Evolutionary conservation across 1,284 basidiomycete species (phyloP).

Genomic region (Meira miltonrushii): DNA sequence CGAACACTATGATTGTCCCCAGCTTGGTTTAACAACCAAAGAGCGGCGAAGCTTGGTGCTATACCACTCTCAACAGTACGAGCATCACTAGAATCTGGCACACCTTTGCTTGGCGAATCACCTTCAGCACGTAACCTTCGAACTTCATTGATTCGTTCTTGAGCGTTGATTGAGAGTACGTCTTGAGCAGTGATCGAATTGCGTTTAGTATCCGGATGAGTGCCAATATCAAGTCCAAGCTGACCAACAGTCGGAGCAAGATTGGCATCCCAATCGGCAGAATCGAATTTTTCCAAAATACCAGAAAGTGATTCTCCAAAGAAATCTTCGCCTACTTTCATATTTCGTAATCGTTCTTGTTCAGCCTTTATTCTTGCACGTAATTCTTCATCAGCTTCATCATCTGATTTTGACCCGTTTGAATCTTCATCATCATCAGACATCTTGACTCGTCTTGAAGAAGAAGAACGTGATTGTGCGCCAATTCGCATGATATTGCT

Average conservation of each 20-base stretch:
- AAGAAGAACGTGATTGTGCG: background rate
- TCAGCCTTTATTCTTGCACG: slow-evolving; percentile 32
- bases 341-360: slow-evolving; percentile 38
- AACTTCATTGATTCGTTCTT: slow-evolving; percentile 31
- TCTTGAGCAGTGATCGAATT: slow-evolving; percentile 6
- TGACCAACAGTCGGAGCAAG: slow-evolving; percentile 25
- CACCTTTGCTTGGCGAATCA: slow-evolving; percentile 10
- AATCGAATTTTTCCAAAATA: slow-evolving; percentile 35
- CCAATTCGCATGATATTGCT: slow-evolving; percentile 25
- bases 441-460: slow-evolving; percentile 16
- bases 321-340: slow-evolving; percentile 48
- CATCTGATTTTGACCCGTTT: slow-evolving; percentile 21
- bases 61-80: slow-evolving; percentile 28
- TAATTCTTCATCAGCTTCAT: slow-evolving; percentile 30
- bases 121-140: slow-evolving; percentile 29
- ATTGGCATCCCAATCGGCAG: slow-evolving; percentile 16
- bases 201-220: background rate
- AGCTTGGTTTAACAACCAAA: slow-evolving; percentile 35
- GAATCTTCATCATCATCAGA: slow-evolving; percentile 31
- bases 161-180: slow-evolving; percentile 18
- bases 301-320: slow-evolving; percentile 33
- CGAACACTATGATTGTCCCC: no score
- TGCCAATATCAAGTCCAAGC: slow-evolving; percentile 13
- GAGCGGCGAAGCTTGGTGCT: slow-evolving; percentile 39
- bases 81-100: background rate